Evolutionary conservation across 306 rosid species (phyloP), one percentile per base, ranked within the genome.

Genomic region (Chamaecrista fasciculata): DNA sequence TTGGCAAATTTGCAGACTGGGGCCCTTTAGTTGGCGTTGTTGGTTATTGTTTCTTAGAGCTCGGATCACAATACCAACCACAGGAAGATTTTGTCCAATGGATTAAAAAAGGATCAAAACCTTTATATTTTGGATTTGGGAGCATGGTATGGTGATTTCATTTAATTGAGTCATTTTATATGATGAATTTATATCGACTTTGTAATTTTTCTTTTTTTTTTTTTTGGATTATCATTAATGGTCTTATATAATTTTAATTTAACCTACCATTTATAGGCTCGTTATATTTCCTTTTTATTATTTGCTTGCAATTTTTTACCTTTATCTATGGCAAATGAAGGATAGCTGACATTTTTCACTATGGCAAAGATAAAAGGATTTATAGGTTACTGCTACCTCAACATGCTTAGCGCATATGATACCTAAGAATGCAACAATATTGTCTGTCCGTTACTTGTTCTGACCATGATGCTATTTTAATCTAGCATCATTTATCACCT

Each of bases 41-140:
- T 75, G 97, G 99, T 44, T 94, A 88, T 78, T 94, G 99, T 80
- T 91, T 94, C 85, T 53, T 87, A 70, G 87, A 78, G 80, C 92
- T 74, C 62, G 95, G 86, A 62, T 88, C 89, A 31, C 84, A 88
- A 80, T 86, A 90, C 80, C 84, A 83, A 76, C 95, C 98, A 40
- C 89, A 72, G 40, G 91, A 94, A 31, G 78, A 86, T 37, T 84
- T 88, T 79, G 75, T 86, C 42, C 86, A 79, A 1, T 94, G 99
- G 97, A 88, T 94, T 84, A 23, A 76, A 39, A 84, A 84, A 57
- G 97, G 97, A 74, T 70, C 86, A 3, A 86, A 86, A 70, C 99
- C 99, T 28, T 56, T 94, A 72, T 94, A 91, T 80, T 79, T 94
- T 70, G 99, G 99, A 50, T 94, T 94, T 77, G 99, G 99, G 33